A percentile compares a stretch with the other conserved stretches of the same genome.
phyloP scores from a whole-genome alignment of 2,329 filamentous ascomycete genomes.

The Graphium sp. region DNA sequence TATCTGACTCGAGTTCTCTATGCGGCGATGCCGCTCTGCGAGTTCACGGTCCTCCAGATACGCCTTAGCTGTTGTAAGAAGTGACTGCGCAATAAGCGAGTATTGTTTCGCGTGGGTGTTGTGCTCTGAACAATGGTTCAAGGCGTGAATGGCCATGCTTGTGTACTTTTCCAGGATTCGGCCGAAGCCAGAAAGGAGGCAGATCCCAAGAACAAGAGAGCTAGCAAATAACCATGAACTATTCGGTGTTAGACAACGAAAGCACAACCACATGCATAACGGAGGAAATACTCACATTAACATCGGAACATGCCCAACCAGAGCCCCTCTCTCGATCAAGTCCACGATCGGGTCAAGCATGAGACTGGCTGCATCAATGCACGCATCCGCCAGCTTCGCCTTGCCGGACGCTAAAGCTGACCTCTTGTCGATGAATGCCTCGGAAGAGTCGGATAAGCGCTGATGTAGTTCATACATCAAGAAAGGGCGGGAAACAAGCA shows the following conservation, averaged over 20 bases:
- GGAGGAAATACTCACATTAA: slow-evolving; percentile 24
- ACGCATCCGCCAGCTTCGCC: slow-evolving; percentile 33
- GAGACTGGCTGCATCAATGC: slow-evolving; percentile 34
- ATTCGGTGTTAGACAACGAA: not conserved
- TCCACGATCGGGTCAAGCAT: slow-evolving; percentile 32
- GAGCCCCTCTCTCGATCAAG: slow-evolving; percentile 20
- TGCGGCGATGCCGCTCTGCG: slow-evolving; percentile 25
- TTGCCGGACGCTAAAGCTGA: slow-evolving; percentile 20
- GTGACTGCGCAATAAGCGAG: slow-evolving; percentile 32
- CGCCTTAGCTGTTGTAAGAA: slow-evolving; percentile 25
- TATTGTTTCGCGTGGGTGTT: slow-evolving; percentile 35
- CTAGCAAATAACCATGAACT: slow-evolving; percentile 38
- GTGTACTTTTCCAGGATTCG: slow-evolving; percentile 32
- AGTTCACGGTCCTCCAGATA: slow-evolving; percentile 29
- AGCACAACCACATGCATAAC: too few relatives aligned
- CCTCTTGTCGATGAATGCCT: slow-evolving; percentile 3
- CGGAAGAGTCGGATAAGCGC: slow-evolving; percentile 18
- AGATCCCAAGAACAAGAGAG: slow-evolving; percentile 32
- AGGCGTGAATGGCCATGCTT: slow-evolving; percentile 24
- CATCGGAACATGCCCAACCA: slow-evolving; percentile 28
- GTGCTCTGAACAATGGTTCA: slow-evolving; percentile 29
- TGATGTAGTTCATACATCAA: slow-evolving; percentile 36
- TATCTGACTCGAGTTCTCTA: slow-evolving; percentile 31
- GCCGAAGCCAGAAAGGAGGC: slow-evolving; percentile 32
- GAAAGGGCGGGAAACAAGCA: slow-evolving; percentile 36